These are phyloP conservation scores for Brettanomyces sp. DNA, from an alignment of 805 yeast genomes.

Conservation along the genomic window DNA sequence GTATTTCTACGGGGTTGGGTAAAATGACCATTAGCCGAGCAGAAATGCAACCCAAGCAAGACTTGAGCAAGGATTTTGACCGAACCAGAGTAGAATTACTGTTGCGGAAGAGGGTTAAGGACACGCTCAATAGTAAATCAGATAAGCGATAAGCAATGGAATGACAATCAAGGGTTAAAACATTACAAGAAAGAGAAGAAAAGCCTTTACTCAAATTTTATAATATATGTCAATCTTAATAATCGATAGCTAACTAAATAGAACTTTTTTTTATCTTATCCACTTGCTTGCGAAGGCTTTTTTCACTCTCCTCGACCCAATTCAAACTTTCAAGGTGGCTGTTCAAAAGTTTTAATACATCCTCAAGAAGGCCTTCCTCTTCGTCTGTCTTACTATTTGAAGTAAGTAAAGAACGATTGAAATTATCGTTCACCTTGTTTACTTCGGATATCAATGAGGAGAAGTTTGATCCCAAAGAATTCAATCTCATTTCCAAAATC, in stretches of 20 bases:
- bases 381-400: conserved; percentile 16
- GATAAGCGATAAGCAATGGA: too few relatives aligned
- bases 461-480: conserved; percentile 66
- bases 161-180: too few relatives aligned
- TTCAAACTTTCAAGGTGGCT: conserved; percentile 84
- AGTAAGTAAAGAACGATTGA: conserved; percentile 48
- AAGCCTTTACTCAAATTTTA: not conserved
- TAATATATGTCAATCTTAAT: not conserved
- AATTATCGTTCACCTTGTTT: conserved; percentile 72
- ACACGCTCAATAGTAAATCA: conserved; percentile 13
- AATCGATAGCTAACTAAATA: not conserved
- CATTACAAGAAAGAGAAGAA: not conserved
- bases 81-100: conserved; percentile 40
- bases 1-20: not conserved
- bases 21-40: conserved; percentile 7
- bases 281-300: conserved; percentile 57
- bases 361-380: conserved; percentile 39
- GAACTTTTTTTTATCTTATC: conserved; percentile 24
- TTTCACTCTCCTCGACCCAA: conserved; percentile 73
- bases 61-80: conserved; percentile 28
- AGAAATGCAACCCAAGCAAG: conserved; percentile 1
- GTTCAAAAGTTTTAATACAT: conserved; percentile 72
- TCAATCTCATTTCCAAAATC: conserved; percentile 71
- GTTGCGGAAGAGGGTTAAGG: conserved; percentile 34
- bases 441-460: conserved; percentile 71